Evolutionary conservation across 805 yeast genomes (phyloP).

Genomic region (Ogataea chonburiensis): DNA sequence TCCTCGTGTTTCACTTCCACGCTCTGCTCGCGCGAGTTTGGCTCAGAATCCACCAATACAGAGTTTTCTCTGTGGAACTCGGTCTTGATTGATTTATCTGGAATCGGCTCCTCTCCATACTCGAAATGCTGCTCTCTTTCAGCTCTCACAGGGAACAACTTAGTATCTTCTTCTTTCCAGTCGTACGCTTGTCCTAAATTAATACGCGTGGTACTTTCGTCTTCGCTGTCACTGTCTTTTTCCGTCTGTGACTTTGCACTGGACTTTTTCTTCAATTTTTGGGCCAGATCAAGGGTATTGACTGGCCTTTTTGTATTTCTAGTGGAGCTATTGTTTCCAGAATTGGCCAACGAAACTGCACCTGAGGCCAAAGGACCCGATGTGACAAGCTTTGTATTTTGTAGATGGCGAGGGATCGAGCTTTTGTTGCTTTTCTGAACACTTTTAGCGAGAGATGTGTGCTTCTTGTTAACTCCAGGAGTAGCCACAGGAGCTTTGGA

Average conservation of each 20-base stretch:
- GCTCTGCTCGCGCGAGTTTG: slow-evolving; percentile 26
- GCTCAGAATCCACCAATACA: slow-evolving; percentile 20
- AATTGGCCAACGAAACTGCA: slow-evolving; percentile 43
- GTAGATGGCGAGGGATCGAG: slow-evolving; percentile 32
- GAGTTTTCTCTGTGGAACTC: slow-evolving; percentile 31
- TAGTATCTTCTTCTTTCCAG: slow-evolving; percentile 51
- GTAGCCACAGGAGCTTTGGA: slow-evolving; percentile 57
- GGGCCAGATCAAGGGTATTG: slow-evolving; percentile 23
- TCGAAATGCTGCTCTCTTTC: slow-evolving; percentile 47
- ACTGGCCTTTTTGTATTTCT: slow-evolving; percentile 3
- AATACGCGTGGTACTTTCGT: slow-evolving; percentile 48
- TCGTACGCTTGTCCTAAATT: slow-evolving; percentile 63
- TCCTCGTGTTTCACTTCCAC: slow-evolving; percentile 21
- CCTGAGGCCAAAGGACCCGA: slow-evolving; percentile 77
- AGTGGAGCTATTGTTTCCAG: slow-evolving; percentile 2
- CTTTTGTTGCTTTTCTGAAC: slow-evolving; percentile 35
- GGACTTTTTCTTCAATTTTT: slow-evolving; percentile 16
- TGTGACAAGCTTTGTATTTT: slow-evolving; percentile 61
- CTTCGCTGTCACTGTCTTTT: slow-evolving; percentile 28
- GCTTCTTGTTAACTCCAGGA: slow-evolving; percentile 37
- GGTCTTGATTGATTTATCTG: slow-evolving; percentile 35
- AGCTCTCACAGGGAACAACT: slow-evolving; percentile 71
- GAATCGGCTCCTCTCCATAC: slow-evolving; percentile 30
- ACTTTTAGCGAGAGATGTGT: slow-evolving; percentile 34
- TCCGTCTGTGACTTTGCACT: slow-evolving; percentile 11